A percentile compares a stretch with the other conserved stretches of the same genome.
Conservation (phyloP, 345 rosid genomes). For the Clarkia xantiana region DNA sequence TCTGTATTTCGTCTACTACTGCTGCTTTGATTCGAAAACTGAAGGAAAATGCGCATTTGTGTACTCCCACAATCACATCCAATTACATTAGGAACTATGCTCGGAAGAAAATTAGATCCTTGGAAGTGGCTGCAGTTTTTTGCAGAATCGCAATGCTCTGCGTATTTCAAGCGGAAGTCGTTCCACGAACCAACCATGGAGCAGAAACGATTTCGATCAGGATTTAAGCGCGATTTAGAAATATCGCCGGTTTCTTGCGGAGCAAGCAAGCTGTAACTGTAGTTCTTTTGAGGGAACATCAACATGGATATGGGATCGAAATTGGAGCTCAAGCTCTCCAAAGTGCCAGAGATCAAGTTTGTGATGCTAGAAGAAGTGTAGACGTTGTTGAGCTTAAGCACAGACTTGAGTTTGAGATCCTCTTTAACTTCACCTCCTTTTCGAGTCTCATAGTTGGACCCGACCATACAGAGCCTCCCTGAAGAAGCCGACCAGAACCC, state of each 20-base stretch:
- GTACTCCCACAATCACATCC: constrained; percentile 12
- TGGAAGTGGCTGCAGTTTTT: constrained; percentile 12
- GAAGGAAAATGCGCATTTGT: constrained; percentile 11
- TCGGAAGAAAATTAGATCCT: constrained; percentile 10
- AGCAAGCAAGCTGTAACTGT: constrained; percentile 11
- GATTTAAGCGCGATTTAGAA: no score
- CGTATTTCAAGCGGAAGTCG: constrained; percentile 13
- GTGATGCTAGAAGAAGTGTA: no score
- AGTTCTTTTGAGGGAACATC: constrained; percentile 17
- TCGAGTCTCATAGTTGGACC: constrained; percentile 3
- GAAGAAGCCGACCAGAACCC: constrained; percentile 36
- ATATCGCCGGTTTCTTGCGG: no score
- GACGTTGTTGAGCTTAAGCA: constrained; percentile 28
- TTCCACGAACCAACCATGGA: constrained; percentile 6
- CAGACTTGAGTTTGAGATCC: constrained; percentile 12
- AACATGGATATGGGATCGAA: no score
- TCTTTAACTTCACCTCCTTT: not conserved
- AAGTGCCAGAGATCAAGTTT: no score
- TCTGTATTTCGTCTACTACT: not conserved
- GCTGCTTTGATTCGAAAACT: constrained; percentile 5
- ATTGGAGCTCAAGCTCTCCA: no score
- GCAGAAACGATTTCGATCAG: constrained; percentile 10
- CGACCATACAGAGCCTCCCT: constrained; percentile 41
- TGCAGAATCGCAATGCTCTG: constrained; percentile 8
- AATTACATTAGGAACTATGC: constrained; percentile 13